phyloP scores from a whole-genome alignment of 345 rosid genomes.

The Eucalyptus curtisii region DNA sequence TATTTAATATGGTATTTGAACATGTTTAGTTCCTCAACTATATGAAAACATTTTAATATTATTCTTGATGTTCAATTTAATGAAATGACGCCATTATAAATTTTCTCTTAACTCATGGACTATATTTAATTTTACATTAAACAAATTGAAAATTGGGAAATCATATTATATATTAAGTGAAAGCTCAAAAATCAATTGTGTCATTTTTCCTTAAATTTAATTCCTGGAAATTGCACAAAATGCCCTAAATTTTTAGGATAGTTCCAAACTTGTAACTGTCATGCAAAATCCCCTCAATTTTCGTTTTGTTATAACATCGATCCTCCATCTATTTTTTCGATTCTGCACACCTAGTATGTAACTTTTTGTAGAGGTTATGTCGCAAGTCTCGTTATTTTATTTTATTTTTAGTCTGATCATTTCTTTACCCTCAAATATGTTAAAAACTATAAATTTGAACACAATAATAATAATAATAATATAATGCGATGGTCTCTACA shows the following conservation, averaged over 20 bases:
- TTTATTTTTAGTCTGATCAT: neutral
- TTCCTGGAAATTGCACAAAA: neutral
- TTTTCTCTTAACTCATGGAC: neutral
- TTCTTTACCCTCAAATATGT: neutral
- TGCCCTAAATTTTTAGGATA: neutral
- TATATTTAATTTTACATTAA: too few relatives aligned
- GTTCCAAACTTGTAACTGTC: neutral
- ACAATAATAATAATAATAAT: neutral
- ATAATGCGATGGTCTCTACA: neutral
- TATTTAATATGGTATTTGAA: too few relatives aligned
- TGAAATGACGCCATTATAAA: neutral
- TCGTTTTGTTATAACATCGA: neutral
- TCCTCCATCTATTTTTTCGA: neutral
- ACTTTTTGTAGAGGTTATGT: neutral
- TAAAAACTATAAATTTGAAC: neutral
- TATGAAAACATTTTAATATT: too few relatives aligned
- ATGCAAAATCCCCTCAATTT: neutral
- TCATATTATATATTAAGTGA: neutral
- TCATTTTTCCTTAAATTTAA: neutral
- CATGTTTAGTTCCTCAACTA: rapidly evolving
- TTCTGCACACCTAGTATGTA: neutral
- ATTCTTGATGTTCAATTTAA: too few relatives aligned
- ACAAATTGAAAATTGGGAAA: too few relatives aligned
- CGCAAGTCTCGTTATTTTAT: neutral
- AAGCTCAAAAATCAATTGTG: too few relatives aligned